These are phyloP conservation scores for Colletotrichum somersetense DNA, from an alignment of 2,329 filamentous ascomycete species.

Conservation along the genomic window DNA sequence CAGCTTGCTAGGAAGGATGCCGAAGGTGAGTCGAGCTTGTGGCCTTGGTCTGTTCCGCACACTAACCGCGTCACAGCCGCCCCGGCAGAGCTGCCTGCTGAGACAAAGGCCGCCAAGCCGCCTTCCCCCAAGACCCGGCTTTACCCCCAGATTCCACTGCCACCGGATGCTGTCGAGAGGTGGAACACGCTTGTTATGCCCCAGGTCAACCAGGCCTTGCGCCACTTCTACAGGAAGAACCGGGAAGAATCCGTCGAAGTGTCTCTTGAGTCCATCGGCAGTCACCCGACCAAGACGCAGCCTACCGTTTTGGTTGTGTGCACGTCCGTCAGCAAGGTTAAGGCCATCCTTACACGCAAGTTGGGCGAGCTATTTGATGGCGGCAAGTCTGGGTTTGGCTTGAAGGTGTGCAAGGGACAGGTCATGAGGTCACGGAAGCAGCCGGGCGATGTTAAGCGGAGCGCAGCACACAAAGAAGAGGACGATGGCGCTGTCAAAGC, in stretches of 20 bases:
- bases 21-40: background rate
- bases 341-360: slow-evolving; percentile 77
- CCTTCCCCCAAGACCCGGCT: slow-evolving; percentile 62
- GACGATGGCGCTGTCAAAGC: slow-evolving; percentile 57
- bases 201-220: slow-evolving; percentile 78
- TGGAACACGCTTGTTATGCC: slow-evolving; percentile 81
- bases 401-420: slow-evolving; percentile 80
- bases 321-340: slow-evolving; percentile 79
- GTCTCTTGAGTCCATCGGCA: slow-evolving; percentile 80
- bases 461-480: slow-evolving; percentile 55
- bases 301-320: slow-evolving; percentile 84
- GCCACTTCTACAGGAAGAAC: slow-evolving; percentile 78
- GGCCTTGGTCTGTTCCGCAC: background rate
- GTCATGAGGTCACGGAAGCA: slow-evolving; percentile 71
- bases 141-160: slow-evolving; percentile 70
- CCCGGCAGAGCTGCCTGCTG: slow-evolving; percentile 22
- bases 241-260: slow-evolving; percentile 81
- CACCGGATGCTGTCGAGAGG: slow-evolving; percentile 73
- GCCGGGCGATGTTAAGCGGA: slow-evolving; percentile 48
- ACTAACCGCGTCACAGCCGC: slow-evolving; percentile 17
- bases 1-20: slow-evolving; percentile 26
- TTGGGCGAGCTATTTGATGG: slow-evolving; percentile 75
- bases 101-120: slow-evolving; percentile 32
- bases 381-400: slow-evolving; percentile 68
- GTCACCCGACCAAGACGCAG: slow-evolving; percentile 72